Percentiles rank a stretch among this genome's conserved stretches.
phyloP scores from a whole-genome alignment of 345 rosid genomes.

The Pseudoturritis turrita region DNA sequence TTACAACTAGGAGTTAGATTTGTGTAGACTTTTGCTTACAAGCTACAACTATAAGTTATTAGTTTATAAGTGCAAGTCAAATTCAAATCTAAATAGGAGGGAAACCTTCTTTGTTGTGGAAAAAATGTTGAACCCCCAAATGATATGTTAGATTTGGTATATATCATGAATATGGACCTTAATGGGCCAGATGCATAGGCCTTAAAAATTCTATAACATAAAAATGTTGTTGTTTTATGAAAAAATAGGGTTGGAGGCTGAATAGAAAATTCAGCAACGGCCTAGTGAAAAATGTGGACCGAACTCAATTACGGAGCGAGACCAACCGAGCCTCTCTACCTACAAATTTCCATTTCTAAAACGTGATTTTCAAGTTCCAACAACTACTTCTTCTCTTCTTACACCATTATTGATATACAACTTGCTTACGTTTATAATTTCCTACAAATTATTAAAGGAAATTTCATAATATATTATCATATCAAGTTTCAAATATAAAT shows the following conservation, averaged over 20 bases:
- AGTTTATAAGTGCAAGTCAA: not conserved
- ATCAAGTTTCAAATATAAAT: not conserved
- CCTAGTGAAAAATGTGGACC: conserved; percentile 10
- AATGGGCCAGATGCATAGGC: not conserved
- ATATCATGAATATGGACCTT: not conserved
- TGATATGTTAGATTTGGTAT: not conserved
- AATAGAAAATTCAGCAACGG: conserved; percentile 4
- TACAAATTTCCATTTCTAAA: conserved; percentile 22
- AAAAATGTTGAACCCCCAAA: no score
- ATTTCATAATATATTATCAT: not conserved
- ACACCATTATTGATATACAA: not conserved
- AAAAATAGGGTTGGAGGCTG: not conserved
- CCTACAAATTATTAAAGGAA: not conserved
- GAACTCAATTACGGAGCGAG: not conserved
- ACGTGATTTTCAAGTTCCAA: conserved; percentile 13
- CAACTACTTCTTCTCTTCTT: not conserved
- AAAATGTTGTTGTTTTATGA: not conserved
- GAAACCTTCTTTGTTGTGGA: not conserved
- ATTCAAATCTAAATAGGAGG: not conserved
- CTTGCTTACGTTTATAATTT: not conserved
- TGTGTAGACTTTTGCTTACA: no score
- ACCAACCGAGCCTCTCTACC: conserved; percentile 25
- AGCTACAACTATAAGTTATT: no score
- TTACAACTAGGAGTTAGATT: not conserved
- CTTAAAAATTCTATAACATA: not conserved